phyloP scores from a whole-genome alignment of 2,329 filamentous ascomycete species.

The Talaromyces pinophilus region DNA sequence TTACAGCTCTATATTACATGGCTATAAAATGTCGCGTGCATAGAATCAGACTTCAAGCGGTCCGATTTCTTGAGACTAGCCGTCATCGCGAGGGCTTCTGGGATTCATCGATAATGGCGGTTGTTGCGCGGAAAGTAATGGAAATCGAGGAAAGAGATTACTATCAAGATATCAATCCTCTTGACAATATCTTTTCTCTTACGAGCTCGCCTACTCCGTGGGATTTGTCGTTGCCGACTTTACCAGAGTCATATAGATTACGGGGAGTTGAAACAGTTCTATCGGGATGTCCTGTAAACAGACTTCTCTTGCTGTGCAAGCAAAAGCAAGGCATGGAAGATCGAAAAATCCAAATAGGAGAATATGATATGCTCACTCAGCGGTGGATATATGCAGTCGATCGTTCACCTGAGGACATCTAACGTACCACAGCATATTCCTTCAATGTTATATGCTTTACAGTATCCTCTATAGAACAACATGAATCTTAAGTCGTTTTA shows the following conservation, averaged over 20 bases:
- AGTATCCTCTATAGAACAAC: background rate
- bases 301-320: background rate
- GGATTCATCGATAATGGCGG: slow-evolving; percentile 9
- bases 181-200: slow-evolving; percentile 10
- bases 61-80: slow-evolving; percentile 10
- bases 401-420: background rate
- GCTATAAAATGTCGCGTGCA: slow-evolving; percentile 17
- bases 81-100: slow-evolving; percentile 19
- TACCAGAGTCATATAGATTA: slow-evolving; percentile 11
- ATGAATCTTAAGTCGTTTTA: background rate
- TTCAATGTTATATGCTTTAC: background rate
- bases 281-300: background rate
- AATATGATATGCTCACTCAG: slow-evolving; percentile 9
- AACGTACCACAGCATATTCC: background rate
- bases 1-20: slow-evolving; percentile 15
- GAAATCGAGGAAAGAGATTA: slow-evolving; percentile 17
- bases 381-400: background rate
- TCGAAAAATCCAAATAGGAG: background rate
- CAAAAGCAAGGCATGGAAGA: slow-evolving; percentile 7
- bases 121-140: slow-evolving; percentile 20
- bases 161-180: slow-evolving; percentile 7
- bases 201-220: background rate
- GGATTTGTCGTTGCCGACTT: slow-evolving; percentile 14
- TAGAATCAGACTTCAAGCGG: slow-evolving; percentile 18
- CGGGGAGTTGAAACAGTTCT: background rate